Base-by-base conservation (phyloP, 176 grass and related monocot genomes). In the Rhynchospora breviuscula region DNA sequence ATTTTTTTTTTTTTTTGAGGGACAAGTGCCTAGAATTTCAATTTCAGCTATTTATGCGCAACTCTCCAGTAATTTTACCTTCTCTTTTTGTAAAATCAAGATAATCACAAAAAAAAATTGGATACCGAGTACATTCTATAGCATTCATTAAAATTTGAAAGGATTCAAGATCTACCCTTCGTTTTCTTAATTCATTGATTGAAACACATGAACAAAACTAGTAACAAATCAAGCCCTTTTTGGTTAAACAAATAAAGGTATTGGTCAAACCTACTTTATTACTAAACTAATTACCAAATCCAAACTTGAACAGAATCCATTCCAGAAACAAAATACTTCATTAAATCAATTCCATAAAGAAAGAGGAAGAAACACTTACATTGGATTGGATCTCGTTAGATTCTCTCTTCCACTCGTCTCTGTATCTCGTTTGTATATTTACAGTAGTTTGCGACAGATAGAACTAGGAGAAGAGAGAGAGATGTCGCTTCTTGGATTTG, bases 351-450 rank as follows among this genome's bases (percentile, higher is more conserved):
- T 45, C 4, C 5, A 81, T 33, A 64, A 81, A 45, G 21, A 64
- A 13, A 51, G 51, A n/a, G 17, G 4, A 7, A 17, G 17, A 33
- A 33, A 33, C 8, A 14, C 48, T 78, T 23, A 78, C 73, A 5
- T 33, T 78, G 22, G 73, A 78, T 17, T 78, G 48, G 73, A 78
- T 78, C 49, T 54, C 14, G 12, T 23, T 54, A 77, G 72, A 47
- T 15, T 47, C 13, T 33, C 73, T 78, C 73, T 29, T 51, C 73
- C 23, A 57, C 73, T 56, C 48, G 23, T 33, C 23, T 78, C 72
- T 53, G 11, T 76, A 23, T 46, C 73, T 73, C 72, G 22, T 33
- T 77, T 10, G 17, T 19, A 18, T 11, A 17, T 0, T 29, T 12
- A 11, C 15, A 40, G 26, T 40, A 67, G 13, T 67, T 35, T 18